Evolutionary conservation across 2,329 filamentous ascomycete genomes (phyloP).

Genomic region (Fusarium albosuccineum): DNA sequence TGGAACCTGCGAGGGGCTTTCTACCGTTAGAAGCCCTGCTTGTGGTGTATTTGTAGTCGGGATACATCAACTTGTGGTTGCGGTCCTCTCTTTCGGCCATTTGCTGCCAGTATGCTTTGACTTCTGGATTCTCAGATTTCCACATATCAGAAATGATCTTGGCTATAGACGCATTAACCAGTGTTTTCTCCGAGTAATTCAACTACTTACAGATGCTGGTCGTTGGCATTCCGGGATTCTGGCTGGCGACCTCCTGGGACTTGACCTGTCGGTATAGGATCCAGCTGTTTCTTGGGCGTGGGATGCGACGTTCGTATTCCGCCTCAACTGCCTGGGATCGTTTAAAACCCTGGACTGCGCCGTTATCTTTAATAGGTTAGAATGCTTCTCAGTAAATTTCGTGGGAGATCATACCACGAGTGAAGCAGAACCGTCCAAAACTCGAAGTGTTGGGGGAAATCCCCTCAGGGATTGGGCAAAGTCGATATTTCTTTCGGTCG

Average conservation of each 20-base stretch:
- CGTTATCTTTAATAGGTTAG: neutral
- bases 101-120: slow-evolving; percentile 40
- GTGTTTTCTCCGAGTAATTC: no score
- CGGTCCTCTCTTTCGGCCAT: slow-evolving; percentile 34
- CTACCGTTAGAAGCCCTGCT: no score
- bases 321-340: neutral
- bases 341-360: neutral
- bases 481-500: slow-evolving; percentile 41
- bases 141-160: slow-evolving; percentile 46
- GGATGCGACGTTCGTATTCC: slow-evolving; percentile 31
- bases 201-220: slow-evolving; percentile 49
- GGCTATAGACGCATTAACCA: slow-evolving; percentile 39
- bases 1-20: no score
- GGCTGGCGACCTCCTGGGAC: slow-evolving; percentile 40
- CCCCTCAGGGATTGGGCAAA: slow-evolving; percentile 42
- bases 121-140: slow-evolving; percentile 44
- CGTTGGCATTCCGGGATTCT: slow-evolving; percentile 44
- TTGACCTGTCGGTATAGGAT: slow-evolving; percentile 51
- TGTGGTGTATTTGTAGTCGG: no score
- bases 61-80: no score
- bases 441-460: slow-evolving; percentile 15
- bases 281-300: slow-evolving; percentile 50
- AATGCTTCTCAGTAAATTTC: neutral
- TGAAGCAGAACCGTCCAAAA: slow-evolving; percentile 38
- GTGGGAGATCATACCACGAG: slow-evolving; percentile 31